Evolutionary conservation across 257 asterid species (phyloP), one percentile per base, ranked within the genome.

Genomic region (Leonotis leonurus): DNA sequence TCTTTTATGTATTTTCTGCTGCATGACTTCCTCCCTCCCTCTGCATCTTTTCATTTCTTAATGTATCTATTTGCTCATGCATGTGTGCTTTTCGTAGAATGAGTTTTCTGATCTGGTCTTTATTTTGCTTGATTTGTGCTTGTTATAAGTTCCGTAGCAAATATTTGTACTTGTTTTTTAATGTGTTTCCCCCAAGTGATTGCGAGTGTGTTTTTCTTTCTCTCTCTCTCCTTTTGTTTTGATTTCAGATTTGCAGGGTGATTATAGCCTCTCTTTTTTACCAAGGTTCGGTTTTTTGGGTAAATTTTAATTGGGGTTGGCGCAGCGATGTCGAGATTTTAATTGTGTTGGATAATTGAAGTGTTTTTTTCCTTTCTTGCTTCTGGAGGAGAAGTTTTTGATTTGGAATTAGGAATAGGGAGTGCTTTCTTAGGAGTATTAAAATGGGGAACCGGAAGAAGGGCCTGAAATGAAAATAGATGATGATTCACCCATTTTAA

Each of bases 101-200:
- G 24, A 49, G 8, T 3, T 69, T 32, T 51, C 46, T 66, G 71
- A 70, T 65, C 64, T 73, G 62, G 40, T 32, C n/a, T 64, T 54
- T 48, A 25, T 32, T 35, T 62, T 30, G 13, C 2, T n/a, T 33
- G 29, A 13, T 44, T 33, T 61, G 17, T 36, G 6, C 9, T 20
- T 62, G 59, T 48, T 32, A 45, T 55, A 11, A 18, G 30, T 51
- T 18, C 25, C 11, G 12, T 17, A 16, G 24, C 40, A 41, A 17
- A n/a, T 56, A 52, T 21, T 16, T 36, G 12, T 16, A 13, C 17
- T 39, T 39, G 45, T 39, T 39, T 6, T 26, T 52, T 52, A n/a
- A n/a, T 12, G 8, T 33, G 36, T 17, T 27, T 35, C 46, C 30
- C 12, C 22, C 21, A 30, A 32, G 46, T 61, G 50, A 29, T 10